A percentile compares a stretch with the other conserved stretches of the same genome.
Conservation (phyloP, 768 basidiomycete genomes). For the Suillus subalutaceus region DNA sequence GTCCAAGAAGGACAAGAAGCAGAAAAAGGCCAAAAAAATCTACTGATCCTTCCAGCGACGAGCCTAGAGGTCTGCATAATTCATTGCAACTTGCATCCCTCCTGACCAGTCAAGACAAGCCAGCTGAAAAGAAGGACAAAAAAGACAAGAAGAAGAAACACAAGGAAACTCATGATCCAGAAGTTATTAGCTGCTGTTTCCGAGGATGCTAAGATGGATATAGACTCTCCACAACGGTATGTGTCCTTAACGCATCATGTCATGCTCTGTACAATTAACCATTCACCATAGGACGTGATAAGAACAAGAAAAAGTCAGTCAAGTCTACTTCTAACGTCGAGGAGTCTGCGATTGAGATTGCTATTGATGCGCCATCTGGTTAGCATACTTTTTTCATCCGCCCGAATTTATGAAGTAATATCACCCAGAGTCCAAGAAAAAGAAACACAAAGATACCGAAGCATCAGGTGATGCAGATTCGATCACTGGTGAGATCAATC, state of each 20-base stretch:
- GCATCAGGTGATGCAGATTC: not conserved
- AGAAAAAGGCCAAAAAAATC: slow-evolving; percentile 24
- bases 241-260: slow-evolving; percentile 16
- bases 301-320: slow-evolving; percentile 15
- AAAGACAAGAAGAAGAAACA: slow-evolving; percentile 45
- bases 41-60: slow-evolving; percentile 11
- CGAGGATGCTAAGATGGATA: slow-evolving; percentile 19
- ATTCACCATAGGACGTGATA: slow-evolving; percentile 18
- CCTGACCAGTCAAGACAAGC: slow-evolving; percentile 17
- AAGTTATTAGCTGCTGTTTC: slow-evolving; percentile 21
- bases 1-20: slow-evolving; percentile 30
- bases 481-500: not conserved
- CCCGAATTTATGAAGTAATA: not conserved
- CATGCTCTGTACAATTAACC: slow-evolving; percentile 4
- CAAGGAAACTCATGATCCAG: slow-evolving; percentile 42
- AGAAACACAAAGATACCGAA: slow-evolving; percentile 13
- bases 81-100: not conserved
- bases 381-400: not conserved
- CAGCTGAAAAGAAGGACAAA: slow-evolving; percentile 35
- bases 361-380: slow-evolving; percentile 7
- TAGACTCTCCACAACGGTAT: slow-evolving; percentile 5
- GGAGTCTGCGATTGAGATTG: not conserved
- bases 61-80: slow-evolving; percentile 27
- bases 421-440: slow-evolving; percentile 16
- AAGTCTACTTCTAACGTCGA: not conserved